Conservation (phyloP, 2,329 filamentous ascomycete genomes). For the Fusarium musae region DNA sequence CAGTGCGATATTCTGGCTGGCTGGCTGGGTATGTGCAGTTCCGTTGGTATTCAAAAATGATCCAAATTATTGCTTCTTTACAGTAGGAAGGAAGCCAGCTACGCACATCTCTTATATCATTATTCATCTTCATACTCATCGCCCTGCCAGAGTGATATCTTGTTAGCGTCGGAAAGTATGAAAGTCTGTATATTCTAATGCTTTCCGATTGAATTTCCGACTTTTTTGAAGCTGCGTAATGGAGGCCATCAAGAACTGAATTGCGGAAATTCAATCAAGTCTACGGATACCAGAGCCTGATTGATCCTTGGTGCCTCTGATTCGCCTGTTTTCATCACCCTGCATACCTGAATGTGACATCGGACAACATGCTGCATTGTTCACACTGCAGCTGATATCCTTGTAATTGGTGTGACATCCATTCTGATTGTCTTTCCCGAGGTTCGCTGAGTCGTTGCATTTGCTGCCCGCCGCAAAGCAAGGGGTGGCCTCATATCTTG, state of each 20-base stretch:
- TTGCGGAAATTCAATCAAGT: background rate
- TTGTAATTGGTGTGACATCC: background rate
- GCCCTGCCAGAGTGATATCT: background rate
- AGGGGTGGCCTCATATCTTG: background rate
- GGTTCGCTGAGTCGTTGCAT: background rate
- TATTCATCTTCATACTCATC: background rate
- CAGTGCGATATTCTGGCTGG: too few relatives aligned
- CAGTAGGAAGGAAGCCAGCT: background rate
- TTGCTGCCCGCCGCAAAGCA: background rate
- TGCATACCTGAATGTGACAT: background rate
- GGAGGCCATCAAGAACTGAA: background rate
- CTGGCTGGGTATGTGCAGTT: fast-evolving
- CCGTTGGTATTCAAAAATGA: fast-evolving
- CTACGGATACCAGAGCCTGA: background rate
- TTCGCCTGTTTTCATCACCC: background rate
- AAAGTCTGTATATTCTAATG: fast-evolving
- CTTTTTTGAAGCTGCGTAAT: too few relatives aligned
- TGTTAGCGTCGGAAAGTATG: background rate
- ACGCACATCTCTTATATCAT: background rate
- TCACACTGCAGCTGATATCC: background rate
- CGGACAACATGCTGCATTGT: fast-evolving
- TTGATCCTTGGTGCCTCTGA: background rate
- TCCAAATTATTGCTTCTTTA: background rate
- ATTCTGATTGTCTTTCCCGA: background rate
- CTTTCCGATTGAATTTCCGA: background rate